Percentiles rank a stretch among this genome's conserved stretches.
Conservation (phyloP, 371 early-diverging fungal genomes). For the Haplosporangium sp. region DNA sequence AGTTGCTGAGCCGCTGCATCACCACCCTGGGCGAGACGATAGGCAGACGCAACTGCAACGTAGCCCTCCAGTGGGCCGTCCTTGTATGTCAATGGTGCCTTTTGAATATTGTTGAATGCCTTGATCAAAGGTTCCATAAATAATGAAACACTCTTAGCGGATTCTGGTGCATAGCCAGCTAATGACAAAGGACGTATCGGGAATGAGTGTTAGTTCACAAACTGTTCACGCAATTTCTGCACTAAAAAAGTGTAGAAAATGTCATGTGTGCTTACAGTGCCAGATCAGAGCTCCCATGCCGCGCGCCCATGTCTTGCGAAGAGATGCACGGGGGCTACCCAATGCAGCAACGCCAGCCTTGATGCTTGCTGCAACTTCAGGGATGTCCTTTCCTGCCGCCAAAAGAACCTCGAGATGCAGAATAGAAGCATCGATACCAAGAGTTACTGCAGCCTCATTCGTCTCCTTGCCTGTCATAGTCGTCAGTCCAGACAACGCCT, state of each 20-base stretch:
- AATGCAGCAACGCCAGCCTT: slow-evolving; percentile 68
- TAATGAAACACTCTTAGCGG: slow-evolving; percentile 46
- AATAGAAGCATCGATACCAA: slow-evolving; percentile 73
- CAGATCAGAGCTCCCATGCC: slow-evolving; percentile 62
- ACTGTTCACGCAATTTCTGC: neutral
- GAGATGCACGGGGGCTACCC: slow-evolving; percentile 64
- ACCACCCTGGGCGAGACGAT: slow-evolving; percentile 33
- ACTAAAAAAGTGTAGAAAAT: neutral
- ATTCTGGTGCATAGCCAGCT: slow-evolving; percentile 34
- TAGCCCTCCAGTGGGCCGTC: slow-evolving; percentile 83
- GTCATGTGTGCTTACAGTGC: slow-evolving; percentile 49
- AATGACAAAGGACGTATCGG: neutral
- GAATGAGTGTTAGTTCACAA: slow-evolving; percentile 18
- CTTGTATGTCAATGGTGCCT: slow-evolving; percentile 71
- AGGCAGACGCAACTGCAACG: slow-evolving; percentile 63
- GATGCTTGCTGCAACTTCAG: slow-evolving; percentile 57
- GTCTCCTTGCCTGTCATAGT: slow-evolving; percentile 82
- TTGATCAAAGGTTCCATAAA: slow-evolving; percentile 66
- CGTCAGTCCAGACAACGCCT: slow-evolving; percentile 69
- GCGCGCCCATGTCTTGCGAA: slow-evolving; percentile 70
- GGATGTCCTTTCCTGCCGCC: slow-evolving; percentile 60
- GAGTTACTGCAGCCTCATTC: slow-evolving; percentile 74
- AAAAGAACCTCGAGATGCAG: slow-evolving; percentile 69
- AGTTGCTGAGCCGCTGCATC: slow-evolving; percentile 41
- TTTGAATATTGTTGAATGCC: slow-evolving; percentile 71